phyloP scores from a whole-genome alignment of 2,329 filamentous ascomycete genomes.

The Fusarium clavum region DNA sequence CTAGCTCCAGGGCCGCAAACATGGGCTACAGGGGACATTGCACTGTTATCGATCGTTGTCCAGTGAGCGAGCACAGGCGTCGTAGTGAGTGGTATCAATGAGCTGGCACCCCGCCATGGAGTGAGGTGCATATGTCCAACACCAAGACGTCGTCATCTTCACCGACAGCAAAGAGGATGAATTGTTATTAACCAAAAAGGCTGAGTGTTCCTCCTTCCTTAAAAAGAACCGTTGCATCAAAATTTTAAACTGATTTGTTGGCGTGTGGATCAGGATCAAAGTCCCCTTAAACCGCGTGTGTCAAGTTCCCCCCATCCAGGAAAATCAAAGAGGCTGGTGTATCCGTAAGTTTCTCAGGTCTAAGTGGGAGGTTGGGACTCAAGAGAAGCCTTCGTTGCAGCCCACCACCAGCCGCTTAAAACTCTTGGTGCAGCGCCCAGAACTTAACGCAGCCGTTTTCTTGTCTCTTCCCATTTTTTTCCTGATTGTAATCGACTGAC shows the following conservation, averaged over 20 bases:
- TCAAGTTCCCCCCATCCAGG: slow-evolving; percentile 32
- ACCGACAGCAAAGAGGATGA: slow-evolving; percentile 16
- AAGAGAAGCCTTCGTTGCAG: slow-evolving; percentile 39
- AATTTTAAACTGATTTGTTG: slow-evolving; percentile 35
- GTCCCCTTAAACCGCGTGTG: slow-evolving; percentile 38
- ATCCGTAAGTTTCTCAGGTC: slow-evolving; percentile 12
- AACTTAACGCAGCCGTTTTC: slow-evolving; percentile 35
- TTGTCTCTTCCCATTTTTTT: slow-evolving; percentile 21
- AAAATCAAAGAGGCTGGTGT: slow-evolving; percentile 49
- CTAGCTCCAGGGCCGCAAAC: slow-evolving; percentile 38
- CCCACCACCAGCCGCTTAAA: slow-evolving; percentile 48
- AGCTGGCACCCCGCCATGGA: slow-evolving; percentile 45
- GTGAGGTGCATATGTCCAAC: slow-evolving; percentile 30
- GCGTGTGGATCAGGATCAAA: slow-evolving; percentile 34
- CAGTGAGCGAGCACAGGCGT: slow-evolving; percentile 42
- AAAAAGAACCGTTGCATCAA: slow-evolving; percentile 13
- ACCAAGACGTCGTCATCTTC: slow-evolving; percentile 33
- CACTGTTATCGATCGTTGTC: slow-evolving; percentile 46
- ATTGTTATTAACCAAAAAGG: slow-evolving; percentile 27
- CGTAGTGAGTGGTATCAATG: slow-evolving; percentile 37
- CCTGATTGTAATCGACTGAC: slow-evolving; percentile 16
- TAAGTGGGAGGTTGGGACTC: slow-evolving; percentile 53
- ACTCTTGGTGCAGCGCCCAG: slow-evolving; percentile 50
- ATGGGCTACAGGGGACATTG: slow-evolving; percentile 20
- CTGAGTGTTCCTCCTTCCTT: slow-evolving; percentile 27